Base-by-base conservation (phyloP, 2,329 filamentous ascomycete species). In the Claviceps paspali region DNA sequence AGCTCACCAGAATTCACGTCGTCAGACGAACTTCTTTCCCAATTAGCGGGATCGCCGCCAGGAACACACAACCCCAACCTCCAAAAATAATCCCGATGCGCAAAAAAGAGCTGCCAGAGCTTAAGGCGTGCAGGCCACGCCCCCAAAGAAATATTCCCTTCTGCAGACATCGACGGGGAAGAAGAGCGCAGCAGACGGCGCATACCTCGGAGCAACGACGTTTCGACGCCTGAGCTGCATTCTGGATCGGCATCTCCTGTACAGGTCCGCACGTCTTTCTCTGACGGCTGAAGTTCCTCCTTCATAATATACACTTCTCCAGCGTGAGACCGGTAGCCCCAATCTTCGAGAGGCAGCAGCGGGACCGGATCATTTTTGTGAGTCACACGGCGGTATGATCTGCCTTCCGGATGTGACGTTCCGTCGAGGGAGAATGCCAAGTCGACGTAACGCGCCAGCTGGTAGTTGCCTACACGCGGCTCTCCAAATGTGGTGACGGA, bases 71-170 rank as follows among this genome's bases (percentile, higher is more conserved):
- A 62, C 0, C 91, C 91, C 37, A 98, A 58, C 39, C 91, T 70
- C 83, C 85, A 93, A 59, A 98, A 96, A 57, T 98, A 98, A 61
- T 98, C 91, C 28, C 91, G 67, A 60, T 98, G 91, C 1, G 87
- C 82, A 57, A 92, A 93, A 52, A 96, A 79, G 6, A 95, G 63
- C 59, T 94, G 76, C 85, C 88, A 94, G n/a, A 92, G 69, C 55
- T 80, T 82, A 49, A 87, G 55, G 57, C 71, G 56, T 50, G 46
- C 69, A 52, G 49, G 77, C 57, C 63, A 72, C 66, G 59, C 77
- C 11, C 77, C 45, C 15, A 43, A 40, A 28, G 45, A 38, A 17
- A 42, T 38, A 36, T 47, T 44, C 14, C 49, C 49, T 12, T 45
- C 29, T 10, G 42, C 39, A 8, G 59, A 40, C 9, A 43, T 37